Conservation (phyloP, 768 basidiomycete species). For the Mrakia hoshinonis region DNA sequence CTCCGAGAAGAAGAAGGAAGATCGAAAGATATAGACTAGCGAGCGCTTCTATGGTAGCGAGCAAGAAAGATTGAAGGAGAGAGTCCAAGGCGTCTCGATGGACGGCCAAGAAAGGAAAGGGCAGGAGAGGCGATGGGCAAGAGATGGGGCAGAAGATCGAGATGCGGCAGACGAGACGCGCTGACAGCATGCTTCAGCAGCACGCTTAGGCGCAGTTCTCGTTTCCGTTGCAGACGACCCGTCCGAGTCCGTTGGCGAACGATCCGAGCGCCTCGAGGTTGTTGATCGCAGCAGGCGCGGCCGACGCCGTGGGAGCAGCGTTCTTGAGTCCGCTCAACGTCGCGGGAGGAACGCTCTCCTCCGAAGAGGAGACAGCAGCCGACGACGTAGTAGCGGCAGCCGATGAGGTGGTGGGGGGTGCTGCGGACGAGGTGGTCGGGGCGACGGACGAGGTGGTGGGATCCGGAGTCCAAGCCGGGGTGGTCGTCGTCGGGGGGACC, state of each 20-base stretch:
- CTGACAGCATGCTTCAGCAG: neutral
- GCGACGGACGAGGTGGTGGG: constrained; percentile 10
- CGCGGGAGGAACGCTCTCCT: neutral
- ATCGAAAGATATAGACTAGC: neutral
- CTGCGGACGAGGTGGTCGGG: neutral
- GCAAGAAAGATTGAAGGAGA: neutral
- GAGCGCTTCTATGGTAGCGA: neutral
- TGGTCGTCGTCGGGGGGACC: constrained; percentile 17
- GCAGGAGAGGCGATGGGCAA: neutral
- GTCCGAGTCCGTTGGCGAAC: constrained; percentile 16
- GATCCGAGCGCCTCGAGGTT: constrained; percentile 26
- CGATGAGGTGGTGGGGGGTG: constrained; percentile 10
- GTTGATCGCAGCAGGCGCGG: neutral
- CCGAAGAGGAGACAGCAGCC: neutral
- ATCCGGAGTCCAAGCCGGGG: constrained; percentile 8
- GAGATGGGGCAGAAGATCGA: neutral
- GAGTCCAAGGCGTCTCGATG: neutral
- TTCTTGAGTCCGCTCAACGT: constrained; percentile 3
- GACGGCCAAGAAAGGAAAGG: neutral
- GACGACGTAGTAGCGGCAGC: neutral
- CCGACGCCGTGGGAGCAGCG: neutral
- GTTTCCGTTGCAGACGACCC: constrained; percentile 25
- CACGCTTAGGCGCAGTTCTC: constrained; percentile 13
- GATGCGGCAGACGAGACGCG: neutral
- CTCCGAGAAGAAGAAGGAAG: neutral